Conservation (phyloP, 768 basidiomycete species). For the Auriculariales sp. region DNA sequence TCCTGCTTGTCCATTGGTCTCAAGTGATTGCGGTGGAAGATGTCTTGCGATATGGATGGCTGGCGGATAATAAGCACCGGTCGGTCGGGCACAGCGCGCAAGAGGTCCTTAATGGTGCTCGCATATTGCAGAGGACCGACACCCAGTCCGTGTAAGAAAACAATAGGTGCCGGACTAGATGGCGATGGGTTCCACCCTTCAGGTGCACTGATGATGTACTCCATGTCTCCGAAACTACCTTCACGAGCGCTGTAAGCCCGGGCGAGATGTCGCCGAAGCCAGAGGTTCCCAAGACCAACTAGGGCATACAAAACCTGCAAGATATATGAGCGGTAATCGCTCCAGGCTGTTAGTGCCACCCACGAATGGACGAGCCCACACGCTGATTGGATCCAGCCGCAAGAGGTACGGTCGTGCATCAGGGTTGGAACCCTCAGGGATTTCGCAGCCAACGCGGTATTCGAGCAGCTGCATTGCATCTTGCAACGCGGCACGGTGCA, state of each 20-base stretch:
- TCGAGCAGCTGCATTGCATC: slow-evolving; percentile 49
- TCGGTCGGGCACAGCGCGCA: slow-evolving; percentile 41
- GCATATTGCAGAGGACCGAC: slow-evolving; percentile 65
- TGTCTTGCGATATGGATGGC: slow-evolving; percentile 73
- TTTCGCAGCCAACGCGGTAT: slow-evolving; percentile 49
- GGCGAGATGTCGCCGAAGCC: slow-evolving; percentile 30
- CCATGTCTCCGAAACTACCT: slow-evolving; percentile 45
- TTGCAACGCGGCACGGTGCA: slow-evolving; percentile 37
- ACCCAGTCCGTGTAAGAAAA: slow-evolving; percentile 84
- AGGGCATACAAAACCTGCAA: slow-evolving; percentile 40
- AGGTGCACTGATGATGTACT: slow-evolving; percentile 66
- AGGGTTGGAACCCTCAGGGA: slow-evolving; percentile 47
- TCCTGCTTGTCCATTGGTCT: slow-evolving; percentile 52
- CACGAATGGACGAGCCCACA: slow-evolving; percentile 52
- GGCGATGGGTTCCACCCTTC: slow-evolving; percentile 44
- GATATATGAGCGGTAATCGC: no score
- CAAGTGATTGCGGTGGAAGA: slow-evolving; percentile 66
- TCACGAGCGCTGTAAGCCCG: slow-evolving; percentile 27
- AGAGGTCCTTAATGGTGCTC: slow-evolving; percentile 41
- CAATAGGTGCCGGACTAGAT: slow-evolving; percentile 48
- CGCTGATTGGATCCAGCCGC: slow-evolving; percentile 63
- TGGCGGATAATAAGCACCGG: slow-evolving; percentile 71
- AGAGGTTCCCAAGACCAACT: slow-evolving; percentile 33
- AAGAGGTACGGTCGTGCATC: slow-evolving; percentile 42
- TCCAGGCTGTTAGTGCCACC: slow-evolving; percentile 16